Evolutionary conservation across 495 filamentous ascomycete species (phyloP).

Genomic region (Bacidia rubella): DNA sequence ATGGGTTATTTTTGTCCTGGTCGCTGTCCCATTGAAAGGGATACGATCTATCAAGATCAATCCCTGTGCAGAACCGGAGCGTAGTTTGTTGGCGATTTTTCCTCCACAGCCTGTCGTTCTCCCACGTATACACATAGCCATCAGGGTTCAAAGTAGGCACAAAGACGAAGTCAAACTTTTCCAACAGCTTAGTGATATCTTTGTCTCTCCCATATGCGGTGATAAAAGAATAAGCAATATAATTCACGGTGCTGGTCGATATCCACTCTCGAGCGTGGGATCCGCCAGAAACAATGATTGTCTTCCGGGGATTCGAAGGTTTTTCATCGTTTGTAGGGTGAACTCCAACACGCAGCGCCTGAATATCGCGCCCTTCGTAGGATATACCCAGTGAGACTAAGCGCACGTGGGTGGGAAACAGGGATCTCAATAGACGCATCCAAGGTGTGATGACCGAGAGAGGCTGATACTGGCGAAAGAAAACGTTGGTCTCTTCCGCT

Average conservation of each 20-base stretch:
- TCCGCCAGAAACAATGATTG: constrained; percentile 72
- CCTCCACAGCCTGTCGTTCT: constrained; percentile 83
- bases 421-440: constrained; percentile 78
- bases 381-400: constrained; percentile 65
- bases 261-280: constrained; percentile 95
- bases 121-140: constrained; percentile 89
- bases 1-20: constrained; percentile 59
- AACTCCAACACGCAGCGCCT: constrained; percentile 66
- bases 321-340: constrained; percentile 31
- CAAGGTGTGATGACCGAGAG: constrained; percentile 66
- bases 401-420: constrained; percentile 69
- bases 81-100: constrained; percentile 84
- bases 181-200: constrained; percentile 58
- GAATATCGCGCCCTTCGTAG: constrained; percentile 77
- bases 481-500: constrained; percentile 43
- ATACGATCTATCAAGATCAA: constrained; percentile 82
- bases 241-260: constrained; percentile 80
- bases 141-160: constrained; percentile 86
- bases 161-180: constrained; percentile 76
- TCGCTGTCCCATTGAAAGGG: constrained; percentile 71
- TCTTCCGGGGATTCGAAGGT: constrained; percentile 43
- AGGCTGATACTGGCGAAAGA: constrained; percentile 81
- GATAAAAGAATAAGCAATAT: constrained; percentile 79
- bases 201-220: constrained; percentile 57
- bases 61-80: constrained; percentile 68